Conservation (phyloP, 1,284 basidiomycete species). For the Singerocomus rubriflavus region DNA sequence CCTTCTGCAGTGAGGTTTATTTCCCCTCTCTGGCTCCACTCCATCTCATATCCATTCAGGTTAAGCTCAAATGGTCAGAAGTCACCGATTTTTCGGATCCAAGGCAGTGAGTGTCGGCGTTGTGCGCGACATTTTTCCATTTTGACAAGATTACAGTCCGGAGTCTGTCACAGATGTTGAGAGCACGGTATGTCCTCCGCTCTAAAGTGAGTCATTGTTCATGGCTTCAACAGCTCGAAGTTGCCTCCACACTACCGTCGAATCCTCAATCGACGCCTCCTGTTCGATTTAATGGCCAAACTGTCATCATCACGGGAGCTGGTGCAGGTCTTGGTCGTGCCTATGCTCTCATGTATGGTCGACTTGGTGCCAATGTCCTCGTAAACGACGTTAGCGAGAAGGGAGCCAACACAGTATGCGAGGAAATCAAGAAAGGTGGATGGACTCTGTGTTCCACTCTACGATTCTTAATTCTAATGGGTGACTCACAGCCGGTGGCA, state of each 20-base stretch:
- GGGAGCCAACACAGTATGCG: slow-evolving; percentile 79
- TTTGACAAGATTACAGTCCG: slow-evolving; percentile 47
- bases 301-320: slow-evolving; percentile 92
- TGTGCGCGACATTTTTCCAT: neutral
- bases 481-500: slow-evolving; percentile 68
- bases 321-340: slow-evolving; percentile 91
- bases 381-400: slow-evolving; percentile 94
- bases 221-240: slow-evolving; percentile 54
- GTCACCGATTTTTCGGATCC: slow-evolving; percentile 80
- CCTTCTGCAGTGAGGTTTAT: slow-evolving; percentile 76
- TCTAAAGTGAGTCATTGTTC: neutral
- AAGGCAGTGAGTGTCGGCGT: slow-evolving; percentile 57
- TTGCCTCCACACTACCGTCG: slow-evolving; percentile 61
- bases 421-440: slow-evolving; percentile 79
- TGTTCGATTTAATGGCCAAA: slow-evolving; percentile 87
- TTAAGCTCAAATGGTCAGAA: slow-evolving; percentile 80
- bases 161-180: slow-evolving; percentile 69
- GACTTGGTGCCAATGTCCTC: slow-evolving; percentile 92
- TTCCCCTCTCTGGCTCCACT: neutral
- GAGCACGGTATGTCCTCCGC: slow-evolving; percentile 45
- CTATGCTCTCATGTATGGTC: slow-evolving; percentile 90
- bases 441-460: neutral
- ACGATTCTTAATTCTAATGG: neutral
- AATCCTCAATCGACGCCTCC: slow-evolving; percentile 74
- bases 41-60: slow-evolving; percentile 37